Conservation (phyloP, 169 alveolate species). For the Plasmodium falciparum region DNA sequence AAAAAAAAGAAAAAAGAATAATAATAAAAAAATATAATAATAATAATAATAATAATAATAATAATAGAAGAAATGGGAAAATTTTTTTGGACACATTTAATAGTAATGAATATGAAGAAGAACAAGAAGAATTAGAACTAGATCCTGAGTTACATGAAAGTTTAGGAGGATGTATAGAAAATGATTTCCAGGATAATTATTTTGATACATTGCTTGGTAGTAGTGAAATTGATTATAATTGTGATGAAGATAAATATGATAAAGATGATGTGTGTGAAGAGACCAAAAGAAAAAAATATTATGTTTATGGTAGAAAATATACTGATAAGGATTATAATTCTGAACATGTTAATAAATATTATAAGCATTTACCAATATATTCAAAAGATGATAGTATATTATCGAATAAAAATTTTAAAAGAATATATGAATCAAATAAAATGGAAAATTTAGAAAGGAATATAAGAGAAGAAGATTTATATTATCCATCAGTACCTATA, state of each 20-base stretch:
- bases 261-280: conserved; percentile 63
- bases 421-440: conserved; percentile 39
- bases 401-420: conserved; percentile 13
- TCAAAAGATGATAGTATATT: conserved; percentile 9
- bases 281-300: conserved; percentile 59
- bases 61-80: too few species aligned
- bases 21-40: too few species aligned
- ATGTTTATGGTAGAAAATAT: conserved; percentile 31
- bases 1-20: conserved; percentile 16
- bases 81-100: too few species aligned
- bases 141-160: conserved; percentile 68
- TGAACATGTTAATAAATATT: conserved; percentile 36
- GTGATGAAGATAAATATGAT: conserved; percentile 46
- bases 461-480: conserved; percentile 78
- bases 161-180: conserved; percentile 60
- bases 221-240: conserved; percentile 28
- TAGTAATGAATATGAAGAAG: too few species aligned
- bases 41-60: too few species aligned
- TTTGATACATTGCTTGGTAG: conserved; percentile 40
- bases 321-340: conserved; percentile 38
- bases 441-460: conserved; percentile 76
- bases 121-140: background rate
- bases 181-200: conserved; percentile 35
- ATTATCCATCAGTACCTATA: conserved; percentile 78
- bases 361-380: conserved; percentile 53